These are phyloP conservation scores for Candolleomyces aberdarensis DNA, from an alignment of 768 basidiomycete genomes.

Conservation along the genomic window DNA sequence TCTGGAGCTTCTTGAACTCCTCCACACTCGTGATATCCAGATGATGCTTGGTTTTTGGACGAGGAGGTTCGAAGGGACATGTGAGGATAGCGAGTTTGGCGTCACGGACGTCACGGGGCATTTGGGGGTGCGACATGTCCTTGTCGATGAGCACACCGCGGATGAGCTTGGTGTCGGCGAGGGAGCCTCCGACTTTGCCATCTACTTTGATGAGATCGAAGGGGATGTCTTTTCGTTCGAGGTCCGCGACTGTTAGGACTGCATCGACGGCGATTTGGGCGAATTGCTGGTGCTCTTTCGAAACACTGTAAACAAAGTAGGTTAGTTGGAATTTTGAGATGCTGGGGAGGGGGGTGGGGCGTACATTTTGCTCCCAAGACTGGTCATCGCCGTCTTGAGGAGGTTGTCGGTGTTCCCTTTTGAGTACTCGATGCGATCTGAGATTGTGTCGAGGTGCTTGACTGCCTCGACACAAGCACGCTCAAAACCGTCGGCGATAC, in stretches of 20 bases:
- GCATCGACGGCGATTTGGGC: constrained; percentile 98
- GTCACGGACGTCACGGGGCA: constrained; percentile 86
- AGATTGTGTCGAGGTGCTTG: constrained; percentile 84
- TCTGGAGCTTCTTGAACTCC: constrained; percentile 91
- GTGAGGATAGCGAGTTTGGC: constrained; percentile 96
- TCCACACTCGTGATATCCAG: constrained; percentile 95
- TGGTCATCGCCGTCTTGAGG: constrained; percentile 93
- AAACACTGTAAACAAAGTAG: constrained; percentile 64
- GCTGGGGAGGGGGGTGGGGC: constrained; percentile 17
- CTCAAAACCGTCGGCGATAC: constrained; percentile 99
- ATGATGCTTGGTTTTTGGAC: constrained; percentile 99
- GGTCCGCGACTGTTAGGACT: constrained; percentile 91
- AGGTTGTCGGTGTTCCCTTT: constrained; percentile 81
- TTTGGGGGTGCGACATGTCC: constrained; percentile 99
- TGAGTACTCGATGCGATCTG: constrained; percentile 86
- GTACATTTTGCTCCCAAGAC: constrained; percentile 97
- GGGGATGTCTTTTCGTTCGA: constrained; percentile 90
- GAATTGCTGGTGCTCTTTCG: constrained; percentile 93
- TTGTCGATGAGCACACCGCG: constrained; percentile 99
- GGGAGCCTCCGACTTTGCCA: constrained; percentile 96
- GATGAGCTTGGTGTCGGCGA: constrained; percentile 93
- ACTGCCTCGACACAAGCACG: constrained; percentile 89
- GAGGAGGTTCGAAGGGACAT: constrained; percentile 97
- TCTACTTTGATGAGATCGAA: constrained; percentile 99
- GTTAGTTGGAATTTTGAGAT: background rate